phyloP scores from a whole-genome alignment of 345 rosid genomes.

The Noccaea bulbosa region DNA sequence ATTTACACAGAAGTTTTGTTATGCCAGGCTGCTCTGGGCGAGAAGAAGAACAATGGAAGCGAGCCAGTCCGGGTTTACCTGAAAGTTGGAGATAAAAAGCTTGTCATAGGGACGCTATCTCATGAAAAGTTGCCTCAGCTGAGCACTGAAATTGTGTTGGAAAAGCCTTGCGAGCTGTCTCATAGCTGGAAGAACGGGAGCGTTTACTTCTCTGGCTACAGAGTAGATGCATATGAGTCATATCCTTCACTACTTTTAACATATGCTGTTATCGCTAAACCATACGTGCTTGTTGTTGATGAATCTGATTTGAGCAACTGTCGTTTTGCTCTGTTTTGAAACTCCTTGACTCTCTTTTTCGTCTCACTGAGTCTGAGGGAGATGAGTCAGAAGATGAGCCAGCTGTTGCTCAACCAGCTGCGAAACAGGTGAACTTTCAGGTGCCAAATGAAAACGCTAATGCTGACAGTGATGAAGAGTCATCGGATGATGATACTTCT shows the following conservation, averaged over 20 bases:
- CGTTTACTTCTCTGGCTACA: constrained; percentile 70
- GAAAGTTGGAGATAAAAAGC: constrained; percentile 50
- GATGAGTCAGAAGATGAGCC: constrained; percentile 16
- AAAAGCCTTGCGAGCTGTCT: constrained; percentile 58
- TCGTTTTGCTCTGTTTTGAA: constrained; percentile 15
- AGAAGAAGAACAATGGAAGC: constrained; percentile 53
- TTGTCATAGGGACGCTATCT: constrained; percentile 67
- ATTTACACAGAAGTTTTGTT: background rate
- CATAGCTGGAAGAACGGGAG: constrained; percentile 76
- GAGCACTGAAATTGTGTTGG: constrained; percentile 60
- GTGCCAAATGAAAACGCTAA: constrained; percentile 49
- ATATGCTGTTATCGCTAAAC: background rate
- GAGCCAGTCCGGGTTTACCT: constrained; percentile 48
- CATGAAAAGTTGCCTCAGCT: constrained; percentile 66
- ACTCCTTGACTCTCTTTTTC: constrained; percentile 44
- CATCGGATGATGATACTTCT: constrained; percentile 35
- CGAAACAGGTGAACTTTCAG: constrained; percentile 52
- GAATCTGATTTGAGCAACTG: background rate
- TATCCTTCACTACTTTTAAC: constrained; percentile 51
- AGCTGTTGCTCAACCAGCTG: constrained; percentile 33
- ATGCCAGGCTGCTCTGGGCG: constrained; percentile 68
- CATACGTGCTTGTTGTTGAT: constrained; percentile 8
- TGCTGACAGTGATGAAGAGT: constrained; percentile 44
- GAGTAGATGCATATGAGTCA: constrained; percentile 37
- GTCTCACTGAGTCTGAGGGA: constrained; percentile 39